Conservation (phyloP, 768 basidiomycete genomes). For the Pleurotus giganteus region DNA sequence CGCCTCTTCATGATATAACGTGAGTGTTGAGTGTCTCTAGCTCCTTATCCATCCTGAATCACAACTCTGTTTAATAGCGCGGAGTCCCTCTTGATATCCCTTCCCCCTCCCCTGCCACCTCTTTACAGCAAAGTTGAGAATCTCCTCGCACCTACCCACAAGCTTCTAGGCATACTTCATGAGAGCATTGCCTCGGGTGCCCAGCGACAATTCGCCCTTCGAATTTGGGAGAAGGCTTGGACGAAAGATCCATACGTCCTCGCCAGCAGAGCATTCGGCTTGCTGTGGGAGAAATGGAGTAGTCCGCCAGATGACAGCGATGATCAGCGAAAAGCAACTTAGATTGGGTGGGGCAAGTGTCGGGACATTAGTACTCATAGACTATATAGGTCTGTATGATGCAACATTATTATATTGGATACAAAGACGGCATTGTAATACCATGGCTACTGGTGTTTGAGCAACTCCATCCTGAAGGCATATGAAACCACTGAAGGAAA, state of each 20-base stretch:
- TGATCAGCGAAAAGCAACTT: conserved; percentile 6
- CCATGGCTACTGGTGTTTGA: not conserved
- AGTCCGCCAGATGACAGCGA: conserved; percentile 6
- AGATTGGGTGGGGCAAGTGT: not conserved
- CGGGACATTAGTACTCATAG: not conserved
- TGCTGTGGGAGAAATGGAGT: conserved; percentile 43
- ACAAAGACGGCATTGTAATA: not conserved
- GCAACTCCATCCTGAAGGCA: too few relatives aligned
- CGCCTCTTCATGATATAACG: conserved; percentile 38
- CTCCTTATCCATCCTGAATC: conserved; percentile 5
- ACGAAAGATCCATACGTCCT: conserved; percentile 58
- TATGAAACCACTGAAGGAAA: too few relatives aligned
- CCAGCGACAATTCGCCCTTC: conserved; percentile 53
- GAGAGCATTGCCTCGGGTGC: conserved; percentile 58
- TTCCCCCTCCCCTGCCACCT: conserved; percentile 57
- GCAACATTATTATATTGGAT: not conserved
- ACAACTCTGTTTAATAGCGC: conserved; percentile 30
- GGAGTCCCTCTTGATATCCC: conserved; percentile 51
- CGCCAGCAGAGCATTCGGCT: conserved; percentile 37
- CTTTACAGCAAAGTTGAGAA: conserved; percentile 50
- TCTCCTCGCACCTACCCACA: conserved; percentile 56
- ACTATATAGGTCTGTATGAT: not conserved
- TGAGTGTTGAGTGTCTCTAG: conserved; percentile 22
- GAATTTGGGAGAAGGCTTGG: conserved; percentile 63
- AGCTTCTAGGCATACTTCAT: conserved; percentile 47